Percentiles rank a stretch among this genome's conserved stretches.
Evolutionary conservation across 2,329 filamentous ascomycete genomes (phyloP).

Genomic region (Trichoderma sp.): DNA sequence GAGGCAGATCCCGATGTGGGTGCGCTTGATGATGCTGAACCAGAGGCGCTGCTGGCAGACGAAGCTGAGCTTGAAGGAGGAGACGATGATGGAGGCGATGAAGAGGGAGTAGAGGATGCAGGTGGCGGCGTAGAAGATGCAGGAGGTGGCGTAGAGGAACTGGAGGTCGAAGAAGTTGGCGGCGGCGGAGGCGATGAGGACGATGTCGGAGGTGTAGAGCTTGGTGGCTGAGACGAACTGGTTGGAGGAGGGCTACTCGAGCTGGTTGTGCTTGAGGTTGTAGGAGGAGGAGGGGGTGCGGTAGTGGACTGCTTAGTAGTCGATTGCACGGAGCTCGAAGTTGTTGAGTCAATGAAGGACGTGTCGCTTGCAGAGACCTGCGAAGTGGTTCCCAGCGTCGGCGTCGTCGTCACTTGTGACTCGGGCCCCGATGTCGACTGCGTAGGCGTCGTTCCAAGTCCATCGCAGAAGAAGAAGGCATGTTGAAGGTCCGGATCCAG

Average conservation of each 20-base stretch:
- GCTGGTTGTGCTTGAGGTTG: background rate
- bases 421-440: slow-evolving; percentile 25
- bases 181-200: background rate
- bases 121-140: background rate
- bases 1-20: background rate
- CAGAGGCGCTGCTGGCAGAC: slow-evolving; percentile 1
- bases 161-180: background rate
- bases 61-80: background rate
- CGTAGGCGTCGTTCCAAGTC: slow-evolving; percentile 25
- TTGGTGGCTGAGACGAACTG: background rate
- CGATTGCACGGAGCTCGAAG: background rate
- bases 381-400: slow-evolving; percentile 27
- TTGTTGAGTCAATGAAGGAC: background rate
- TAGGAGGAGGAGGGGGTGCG: background rate
- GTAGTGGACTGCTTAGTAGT: background rate
- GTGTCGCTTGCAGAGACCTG: slow-evolving; percentile 28
- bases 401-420: slow-evolving; percentile 26
- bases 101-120: background rate
- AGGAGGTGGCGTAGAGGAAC: background rate
- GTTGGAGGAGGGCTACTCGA: background rate
- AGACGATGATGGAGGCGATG: background rate
- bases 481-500: background rate
- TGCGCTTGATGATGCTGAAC: background rate
- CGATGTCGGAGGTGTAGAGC: background rate
- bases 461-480: slow-evolving; percentile 43